These are phyloP conservation scores for Phytophthora syringae DNA, from an alignment of 352 stramenopile genomes.

Conservation along the genomic window DNA sequence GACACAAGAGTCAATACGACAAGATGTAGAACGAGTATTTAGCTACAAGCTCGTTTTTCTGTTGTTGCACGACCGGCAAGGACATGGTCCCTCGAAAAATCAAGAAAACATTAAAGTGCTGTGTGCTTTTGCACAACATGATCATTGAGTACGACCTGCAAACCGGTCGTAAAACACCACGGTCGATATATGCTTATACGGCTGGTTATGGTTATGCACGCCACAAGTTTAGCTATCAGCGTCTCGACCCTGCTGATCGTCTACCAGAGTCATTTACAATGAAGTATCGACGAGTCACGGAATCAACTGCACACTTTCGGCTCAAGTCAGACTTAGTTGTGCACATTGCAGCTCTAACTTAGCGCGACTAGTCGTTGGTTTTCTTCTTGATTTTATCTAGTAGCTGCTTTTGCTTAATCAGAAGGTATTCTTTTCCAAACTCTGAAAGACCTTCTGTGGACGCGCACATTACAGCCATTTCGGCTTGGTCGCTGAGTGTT, in stretches of 20 bases:
- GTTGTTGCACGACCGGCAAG: no score
- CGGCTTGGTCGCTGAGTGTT: background rate
- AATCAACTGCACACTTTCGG: background rate
- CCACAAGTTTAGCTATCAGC: background rate
- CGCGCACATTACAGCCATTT: background rate
- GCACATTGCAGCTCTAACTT: background rate
- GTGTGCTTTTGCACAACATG: constrained; percentile 3
- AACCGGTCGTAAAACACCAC: background rate
- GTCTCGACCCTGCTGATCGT: no score
- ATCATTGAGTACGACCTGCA: background rate
- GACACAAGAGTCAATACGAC: no score
- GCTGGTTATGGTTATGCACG: background rate
- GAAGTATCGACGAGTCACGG: background rate
- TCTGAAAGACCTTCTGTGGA: background rate
- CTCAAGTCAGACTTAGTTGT: background rate
- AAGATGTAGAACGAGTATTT: no score
- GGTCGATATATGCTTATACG: background rate
- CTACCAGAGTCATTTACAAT: background rate
- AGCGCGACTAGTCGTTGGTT: background rate
- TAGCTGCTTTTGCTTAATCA: constrained; percentile 5
- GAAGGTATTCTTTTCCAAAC: constrained; percentile 6
- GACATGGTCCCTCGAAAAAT: no score
- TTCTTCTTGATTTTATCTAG: constrained; percentile 1
- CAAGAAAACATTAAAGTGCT: no score
- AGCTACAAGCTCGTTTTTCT: no score